Conservation (phyloP, 257 asterid species). For the Solanum raphanifolium region DNA sequence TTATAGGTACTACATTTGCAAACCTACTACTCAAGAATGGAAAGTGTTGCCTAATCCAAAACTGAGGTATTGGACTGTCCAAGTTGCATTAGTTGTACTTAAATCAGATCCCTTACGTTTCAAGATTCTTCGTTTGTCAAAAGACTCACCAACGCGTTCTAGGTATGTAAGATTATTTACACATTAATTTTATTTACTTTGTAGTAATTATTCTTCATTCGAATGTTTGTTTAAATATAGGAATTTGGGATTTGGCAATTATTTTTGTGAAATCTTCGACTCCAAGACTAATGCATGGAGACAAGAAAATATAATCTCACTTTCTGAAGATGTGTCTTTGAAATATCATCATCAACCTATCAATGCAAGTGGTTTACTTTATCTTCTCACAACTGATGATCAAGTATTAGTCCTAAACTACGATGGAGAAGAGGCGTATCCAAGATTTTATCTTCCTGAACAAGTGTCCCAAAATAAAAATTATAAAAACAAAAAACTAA, state of each 20-base stretch:
- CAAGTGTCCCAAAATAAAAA: background rate
- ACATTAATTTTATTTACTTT: too few relatives aligned
- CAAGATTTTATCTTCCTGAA: background rate
- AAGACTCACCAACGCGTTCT: too few relatives aligned
- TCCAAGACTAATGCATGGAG: constrained; percentile 14
- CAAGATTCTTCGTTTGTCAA: constrained; percentile 14
- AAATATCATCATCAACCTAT: background rate
- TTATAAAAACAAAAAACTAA: background rate
- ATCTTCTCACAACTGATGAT: background rate
- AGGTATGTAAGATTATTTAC: background rate
- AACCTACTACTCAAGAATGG: constrained; percentile 20
- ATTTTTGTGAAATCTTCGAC: constrained; percentile 12
- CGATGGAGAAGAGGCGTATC: background rate
- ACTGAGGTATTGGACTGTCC: background rate
- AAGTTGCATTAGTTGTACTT: background rate
- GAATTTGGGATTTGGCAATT: background rate
- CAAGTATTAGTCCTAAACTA: background rate
- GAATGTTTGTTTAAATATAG: background rate
- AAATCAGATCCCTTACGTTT: constrained; percentile 1
- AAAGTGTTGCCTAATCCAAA: constrained; percentile 6
- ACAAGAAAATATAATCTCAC: background rate
- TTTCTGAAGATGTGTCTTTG: background rate
- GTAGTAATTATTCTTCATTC: background rate
- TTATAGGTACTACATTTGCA: constrained; percentile 1
- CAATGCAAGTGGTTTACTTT: background rate